Conservation (phyloP, 2,329 filamentous ascomycete genomes). For the Xylaria sp. region DNA sequence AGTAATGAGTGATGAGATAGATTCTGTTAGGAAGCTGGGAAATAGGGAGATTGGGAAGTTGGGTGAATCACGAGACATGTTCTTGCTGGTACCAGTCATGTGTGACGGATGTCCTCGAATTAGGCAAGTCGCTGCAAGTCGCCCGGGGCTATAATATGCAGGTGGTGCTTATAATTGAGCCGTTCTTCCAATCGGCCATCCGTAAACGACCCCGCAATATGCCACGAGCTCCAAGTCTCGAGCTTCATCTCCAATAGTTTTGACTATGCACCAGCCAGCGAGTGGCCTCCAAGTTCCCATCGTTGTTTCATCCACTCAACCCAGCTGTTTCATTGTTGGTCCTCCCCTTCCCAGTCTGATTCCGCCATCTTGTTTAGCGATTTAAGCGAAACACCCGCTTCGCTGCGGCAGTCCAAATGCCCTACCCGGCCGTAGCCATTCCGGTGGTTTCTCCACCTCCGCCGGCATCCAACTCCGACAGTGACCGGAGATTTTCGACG, state of each 20-base stretch:
- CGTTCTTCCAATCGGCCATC: conserved; percentile 43
- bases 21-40: not conserved
- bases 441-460: conserved; percentile 26
- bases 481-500: conserved; percentile 13
- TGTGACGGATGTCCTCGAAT: conserved; percentile 34
- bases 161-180: conserved; percentile 34
- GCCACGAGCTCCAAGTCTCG: conserved; percentile 36
- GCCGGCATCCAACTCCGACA: conserved; percentile 26
- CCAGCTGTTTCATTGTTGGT: conserved; percentile 34
- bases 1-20: too few relatives aligned
- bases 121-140: conserved; percentile 34
- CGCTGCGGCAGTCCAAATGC: conserved; percentile 25
- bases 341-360: conserved; percentile 2
- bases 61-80: not conserved
- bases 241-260: conserved; percentile 37
- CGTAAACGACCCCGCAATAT: conserved; percentile 41
- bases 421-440: conserved; percentile 24
- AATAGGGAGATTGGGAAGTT: not conserved
- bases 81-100: conserved; percentile 26
- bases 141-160: conserved; percentile 37
- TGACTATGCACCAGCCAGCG: conserved; percentile 11
- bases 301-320: conserved; percentile 35
- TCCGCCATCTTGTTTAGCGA: not conserved
- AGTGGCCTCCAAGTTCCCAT: conserved; percentile 14
- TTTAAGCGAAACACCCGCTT: conserved; percentile 15